phyloP scores from a whole-genome alignment of 2,329 filamentous ascomycete species.

The Verticillium dahliae region DNA sequence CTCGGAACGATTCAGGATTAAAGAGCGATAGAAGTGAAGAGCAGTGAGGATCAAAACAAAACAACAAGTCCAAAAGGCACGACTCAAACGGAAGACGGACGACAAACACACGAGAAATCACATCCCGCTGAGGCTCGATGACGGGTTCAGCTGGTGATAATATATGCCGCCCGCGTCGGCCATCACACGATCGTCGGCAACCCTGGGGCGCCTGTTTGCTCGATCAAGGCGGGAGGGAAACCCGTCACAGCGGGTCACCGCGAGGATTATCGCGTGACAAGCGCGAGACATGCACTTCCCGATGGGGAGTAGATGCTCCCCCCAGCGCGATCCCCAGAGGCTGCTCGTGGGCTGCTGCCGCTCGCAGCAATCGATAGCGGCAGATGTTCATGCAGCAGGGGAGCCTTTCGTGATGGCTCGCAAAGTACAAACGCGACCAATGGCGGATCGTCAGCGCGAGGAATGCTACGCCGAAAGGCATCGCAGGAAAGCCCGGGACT shows the following conservation, averaged over 20 bases:
- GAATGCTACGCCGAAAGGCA: neutral
- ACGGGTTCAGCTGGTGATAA: neutral
- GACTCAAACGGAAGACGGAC: neutral
- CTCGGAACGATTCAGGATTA: neutral
- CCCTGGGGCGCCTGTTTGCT: neutral
- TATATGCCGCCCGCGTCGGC: neutral
- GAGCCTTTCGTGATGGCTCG: neutral
- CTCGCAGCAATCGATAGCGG: neutral
- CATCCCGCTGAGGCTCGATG: neutral
- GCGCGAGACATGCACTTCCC: neutral
- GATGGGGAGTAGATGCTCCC: neutral
- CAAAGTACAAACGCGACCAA: neutral
- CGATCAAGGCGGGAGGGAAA: neutral
- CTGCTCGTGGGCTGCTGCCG: neutral
- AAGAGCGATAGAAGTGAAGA: neutral
- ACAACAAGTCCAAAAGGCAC: neutral
- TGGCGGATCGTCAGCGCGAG: neutral
- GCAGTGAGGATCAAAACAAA: neutral
- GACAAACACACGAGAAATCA: neutral
- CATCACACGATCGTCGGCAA: neutral
- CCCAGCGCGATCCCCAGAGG: neutral
- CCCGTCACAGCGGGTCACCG: neutral
- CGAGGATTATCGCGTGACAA: neutral
- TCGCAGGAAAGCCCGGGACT: neutral
- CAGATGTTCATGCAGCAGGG: neutral